phyloP scores from a whole-genome alignment of 768 basidiomycete genomes.

The Tylopilus vinaceipallidus region DNA sequence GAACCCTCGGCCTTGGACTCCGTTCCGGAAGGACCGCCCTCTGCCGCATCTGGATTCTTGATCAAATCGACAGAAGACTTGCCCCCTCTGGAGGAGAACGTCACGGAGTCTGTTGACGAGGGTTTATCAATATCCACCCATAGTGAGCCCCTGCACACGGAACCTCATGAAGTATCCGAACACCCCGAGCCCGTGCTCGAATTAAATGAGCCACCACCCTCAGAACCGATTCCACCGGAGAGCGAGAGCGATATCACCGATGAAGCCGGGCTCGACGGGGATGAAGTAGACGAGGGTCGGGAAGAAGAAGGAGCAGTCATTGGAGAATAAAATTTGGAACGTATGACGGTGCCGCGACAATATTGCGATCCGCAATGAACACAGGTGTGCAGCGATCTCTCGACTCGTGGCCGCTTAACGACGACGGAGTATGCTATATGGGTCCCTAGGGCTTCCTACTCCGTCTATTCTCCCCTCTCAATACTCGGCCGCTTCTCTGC shows the following conservation, averaged over 20 bases:
- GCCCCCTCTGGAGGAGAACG: conserved; percentile 2
- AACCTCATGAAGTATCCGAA: conserved; percentile 9
- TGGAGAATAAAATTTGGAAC: conserved; percentile 4
- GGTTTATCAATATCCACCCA: conserved; percentile 1
- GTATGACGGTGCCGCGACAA: conserved; percentile 22
- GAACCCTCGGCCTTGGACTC: conserved; percentile 3
- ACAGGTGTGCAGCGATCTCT: neutral
- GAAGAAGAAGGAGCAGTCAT: conserved; percentile 13
- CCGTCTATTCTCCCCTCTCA: conserved; percentile 19
- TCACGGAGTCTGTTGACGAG: conserved; percentile 7
- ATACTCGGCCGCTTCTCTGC: neutral
- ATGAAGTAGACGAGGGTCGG: conserved; percentile 18
- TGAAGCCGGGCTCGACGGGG: conserved; percentile 20
- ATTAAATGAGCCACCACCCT: conserved; percentile 30
- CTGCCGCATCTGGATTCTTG: conserved; percentile 1
- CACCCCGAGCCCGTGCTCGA: conserved; percentile 16
- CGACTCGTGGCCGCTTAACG: conserved; percentile 13
- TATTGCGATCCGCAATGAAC: conserved; percentile 10
- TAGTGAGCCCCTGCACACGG: neutral
- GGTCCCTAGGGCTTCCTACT: conserved; percentile 5
- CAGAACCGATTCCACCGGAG: conserved; percentile 33
- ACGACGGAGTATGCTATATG: conserved; percentile 5
- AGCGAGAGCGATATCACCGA: conserved; percentile 37
- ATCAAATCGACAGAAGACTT: conserved; percentile 4
- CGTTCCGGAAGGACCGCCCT: conserved; percentile 5